Evolutionary conservation across 2,329 filamentous ascomycete species (phyloP).

Genomic region (Fusarium torulosum): DNA sequence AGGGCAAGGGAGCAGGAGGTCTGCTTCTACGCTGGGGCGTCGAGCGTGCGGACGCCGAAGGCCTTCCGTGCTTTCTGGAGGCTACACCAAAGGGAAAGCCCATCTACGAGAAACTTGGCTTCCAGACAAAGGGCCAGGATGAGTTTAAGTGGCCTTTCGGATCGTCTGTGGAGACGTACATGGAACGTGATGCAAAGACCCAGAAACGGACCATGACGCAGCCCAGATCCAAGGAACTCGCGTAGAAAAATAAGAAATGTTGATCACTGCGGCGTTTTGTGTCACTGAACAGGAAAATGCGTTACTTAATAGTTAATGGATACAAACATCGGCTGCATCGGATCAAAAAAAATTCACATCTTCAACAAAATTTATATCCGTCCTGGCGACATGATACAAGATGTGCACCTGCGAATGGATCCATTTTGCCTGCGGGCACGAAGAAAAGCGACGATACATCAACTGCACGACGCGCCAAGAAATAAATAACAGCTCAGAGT

Average conservation of each 20-base stretch:
- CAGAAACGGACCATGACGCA: slow-evolving; percentile 22
- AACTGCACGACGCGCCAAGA: slow-evolving; percentile 33
- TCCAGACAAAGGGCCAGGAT: slow-evolving; percentile 55
- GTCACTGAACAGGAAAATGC: slow-evolving; percentile 23
- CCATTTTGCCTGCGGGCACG: slow-evolving; percentile 38
- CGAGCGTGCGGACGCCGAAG: slow-evolving; percentile 58
- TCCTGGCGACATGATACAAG: slow-evolving; percentile 19
- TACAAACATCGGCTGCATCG: neutral
- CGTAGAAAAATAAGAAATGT: slow-evolving; percentile 9
- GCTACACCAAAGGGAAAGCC: slow-evolving; percentile 61
- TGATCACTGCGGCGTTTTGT: slow-evolving; percentile 24
- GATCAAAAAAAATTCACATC: neutral
- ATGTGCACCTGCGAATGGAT: slow-evolving; percentile 43
- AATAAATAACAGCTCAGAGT: slow-evolving; percentile 31
- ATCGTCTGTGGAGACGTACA: slow-evolving; percentile 53
- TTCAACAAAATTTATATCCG: slow-evolving; percentile 1
- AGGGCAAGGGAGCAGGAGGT: slow-evolving; percentile 61
- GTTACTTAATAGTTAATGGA: neutral
- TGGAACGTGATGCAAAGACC: slow-evolving; percentile 48
- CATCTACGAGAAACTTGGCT: slow-evolving; percentile 64
- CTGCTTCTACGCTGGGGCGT: slow-evolving; percentile 62
- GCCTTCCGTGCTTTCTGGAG: slow-evolving; percentile 62
- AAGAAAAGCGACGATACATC: slow-evolving; percentile 36
- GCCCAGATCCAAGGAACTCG: slow-evolving; percentile 18
- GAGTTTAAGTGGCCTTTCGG: slow-evolving; percentile 52